phyloP scores from a whole-genome alignment of 768 basidiomycete species.

The Suillus variegatus region DNA sequence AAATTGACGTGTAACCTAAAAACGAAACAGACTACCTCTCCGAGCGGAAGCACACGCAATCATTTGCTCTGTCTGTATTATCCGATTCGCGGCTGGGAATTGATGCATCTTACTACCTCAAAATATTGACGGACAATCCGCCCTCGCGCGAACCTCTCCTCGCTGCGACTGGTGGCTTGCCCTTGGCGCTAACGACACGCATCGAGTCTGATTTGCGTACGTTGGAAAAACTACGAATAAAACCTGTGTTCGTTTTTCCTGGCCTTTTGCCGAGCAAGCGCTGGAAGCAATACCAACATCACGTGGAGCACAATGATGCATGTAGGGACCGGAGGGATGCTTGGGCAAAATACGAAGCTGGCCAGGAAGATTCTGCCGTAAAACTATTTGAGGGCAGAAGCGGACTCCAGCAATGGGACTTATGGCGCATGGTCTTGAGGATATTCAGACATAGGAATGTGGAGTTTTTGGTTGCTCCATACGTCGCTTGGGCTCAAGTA shows the following conservation, averaged over 20 bases:
- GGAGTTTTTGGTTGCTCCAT: constrained; percentile 95
- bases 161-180: constrained; percentile 93
- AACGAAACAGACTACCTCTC: constrained; percentile 66
- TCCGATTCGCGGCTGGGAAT: constrained; percentile 95
- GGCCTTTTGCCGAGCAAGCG: constrained; percentile 81
- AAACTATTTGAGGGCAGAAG: constrained; percentile 79
- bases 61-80: constrained; percentile 76
- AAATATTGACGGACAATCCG: constrained; percentile 72
- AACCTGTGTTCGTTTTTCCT: constrained; percentile 98
- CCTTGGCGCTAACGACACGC: constrained; percentile 81
- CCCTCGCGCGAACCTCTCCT: constrained; percentile 87
- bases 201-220: constrained; percentile 91
- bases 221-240: constrained; percentile 90
- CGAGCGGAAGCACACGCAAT: constrained; percentile 88
- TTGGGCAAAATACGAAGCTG: constrained; percentile 92
- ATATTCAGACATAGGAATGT: constrained; percentile 94
- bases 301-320: constrained; percentile 60
- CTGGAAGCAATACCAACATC: constrained; percentile 58
- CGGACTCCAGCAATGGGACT: constrained; percentile 79
- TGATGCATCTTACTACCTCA: constrained; percentile 91
- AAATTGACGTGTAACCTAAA: constrained; percentile 2
- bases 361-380: constrained; percentile 87
- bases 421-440: constrained; percentile 91
- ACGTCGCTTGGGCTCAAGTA: constrained; percentile 95
- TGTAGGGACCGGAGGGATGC: constrained; percentile 80